Base-by-base conservation (phyloP, 2,329 filamentous ascomycete genomes). In the Ilyonectria destructans region DNA sequence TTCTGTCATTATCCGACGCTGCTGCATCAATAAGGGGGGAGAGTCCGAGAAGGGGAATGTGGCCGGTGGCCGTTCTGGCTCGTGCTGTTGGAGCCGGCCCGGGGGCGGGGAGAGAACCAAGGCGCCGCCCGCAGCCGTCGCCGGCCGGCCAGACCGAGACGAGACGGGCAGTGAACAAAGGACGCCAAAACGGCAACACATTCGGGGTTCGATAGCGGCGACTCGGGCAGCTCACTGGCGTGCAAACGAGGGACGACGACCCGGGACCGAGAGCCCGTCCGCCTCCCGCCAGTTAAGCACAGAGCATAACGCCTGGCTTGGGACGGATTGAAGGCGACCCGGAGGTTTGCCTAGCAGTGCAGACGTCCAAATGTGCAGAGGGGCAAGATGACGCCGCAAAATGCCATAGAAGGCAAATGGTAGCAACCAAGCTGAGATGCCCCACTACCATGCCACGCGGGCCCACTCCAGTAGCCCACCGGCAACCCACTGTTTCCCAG, bases 381-480 rank as follows among this genome's bases (percentile, higher is more conserved):
- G 60, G 60, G 49, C 55, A 58, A 48, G 55, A 65, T 58, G 55
- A 46, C 55, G 56, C 35, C 46, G 55, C 55, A 65, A 48, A 58
- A 49, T 31, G 56, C 35, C 43, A 35, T 49, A 49, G n/a, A 56
- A 58, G 58, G 58, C 45, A 62, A 58, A 62, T 58, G 58, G 59
- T 19, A 54, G 58, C 54, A 58, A 58, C 58, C 54, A 21, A 67
- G 58, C 58, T 67, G 58, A 58, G 58, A 55, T 58, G 64, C 54
- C 58, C 54, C 58, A 58, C 64, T 49, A 58, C 46, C 58, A 72
- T 71, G 64, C 71, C 65, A 66, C 66, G 65, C 62, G 70, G 65
- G 51, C 60, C 69, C 71, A 67, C 71, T 58, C 71, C 67, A 12
- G 15, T 63, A 58, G 46, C 23, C 33, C 10, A 56, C 21, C 9